Evolutionary conservation across 1,284 basidiomycete species (phyloP), one percentile per base, ranked within the genome.

Genomic region (Sphagnurus paluster): DNA sequence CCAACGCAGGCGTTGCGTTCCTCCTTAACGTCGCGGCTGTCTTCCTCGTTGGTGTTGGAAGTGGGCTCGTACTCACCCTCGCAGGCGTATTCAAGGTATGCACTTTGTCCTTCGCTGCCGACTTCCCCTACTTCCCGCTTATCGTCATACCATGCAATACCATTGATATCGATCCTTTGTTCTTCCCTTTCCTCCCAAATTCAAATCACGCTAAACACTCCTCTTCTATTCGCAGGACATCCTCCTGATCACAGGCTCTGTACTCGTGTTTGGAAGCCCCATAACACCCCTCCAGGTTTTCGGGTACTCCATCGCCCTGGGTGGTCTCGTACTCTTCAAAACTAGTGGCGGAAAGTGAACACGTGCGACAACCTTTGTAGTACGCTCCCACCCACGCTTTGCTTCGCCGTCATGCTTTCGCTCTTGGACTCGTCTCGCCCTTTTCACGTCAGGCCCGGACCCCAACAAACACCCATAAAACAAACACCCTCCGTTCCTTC

Each of bases 1-100:
- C 82, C 58, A 99, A 98, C 65, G 96, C 95, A 0, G 68, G 75
- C 42, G 80, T 94, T 23, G 96, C 96, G 1, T 97, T 98, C 70
- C 74, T 90, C 38, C 79, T 98, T 48, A 98, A 98, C 67, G 77
- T 96, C 39, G 90, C 94, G 0, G 93, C 94, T 6, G 95, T 98
- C 20, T 98, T 96, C 76, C 77, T 98, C 50, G 93, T 98, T 39
- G 82, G 93, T 42, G 90, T 84, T 0, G 92, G 87, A 1, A 88
- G 85, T 48, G 93, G 94, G 1, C 76, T 98, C 48, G 83, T 97
- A 5, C 74, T 98, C 53, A 98, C 95, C 1, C 80, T 98, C 8
- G 93, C 95, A 5, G 96, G 96, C 50, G 95, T 99, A 13, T 87
- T 98, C 72, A 93, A 93, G 79, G 88, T 87, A 43, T 34, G 72